Base-by-base conservation (phyloP, 139 green algal species). In the Monoraphidium neglectum region DNA sequence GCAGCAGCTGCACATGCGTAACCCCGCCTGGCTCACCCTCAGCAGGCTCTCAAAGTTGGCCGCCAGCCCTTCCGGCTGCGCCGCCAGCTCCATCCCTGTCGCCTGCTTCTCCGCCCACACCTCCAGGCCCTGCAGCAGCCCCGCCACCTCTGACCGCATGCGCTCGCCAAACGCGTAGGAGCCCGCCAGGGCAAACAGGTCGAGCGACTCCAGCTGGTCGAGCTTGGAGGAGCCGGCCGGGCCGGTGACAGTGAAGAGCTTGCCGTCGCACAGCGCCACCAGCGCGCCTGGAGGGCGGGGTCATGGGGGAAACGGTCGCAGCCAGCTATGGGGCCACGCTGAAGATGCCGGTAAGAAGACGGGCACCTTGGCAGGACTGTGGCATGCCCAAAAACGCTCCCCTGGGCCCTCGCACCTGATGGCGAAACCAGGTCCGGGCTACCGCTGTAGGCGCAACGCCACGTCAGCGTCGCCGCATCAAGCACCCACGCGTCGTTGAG, bases 401-500 rank as follows among this genome's bases (percentile, higher is more conserved):
- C 66, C 66, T 61, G 35, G 12, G 33, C 64, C 18, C 35, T 54
- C 28, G 63, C 32, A 70, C 76, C 76, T 76, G 65, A 26, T 32
- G 66, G 57, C 6, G 51, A 46, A 3, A 83, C 72, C 67, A 84
- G 51, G 30, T 90, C 85, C 5, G 80, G 49, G 43, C 84, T 54
- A 36, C 80, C 90, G n/a, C 84, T 72, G 81, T 88, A 94, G 36
- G 94, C 81, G 26, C 65, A 72, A 54, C 77, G 67, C 90, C 90
- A 97, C 8, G 36, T 71, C 62, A 77, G 73, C 4, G 72, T 65
- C 24, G 82, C 74, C 10, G 90, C 60, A 73, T 96, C 89, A 32
- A 93, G 81, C 40, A 91, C 47, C 73, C 84, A 95, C 16, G 87
- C 92, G 70, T 97, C 90, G 70, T 93, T 90, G 13, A 95, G 65